These are phyloP conservation scores for Orbilia brochopaga DNA, from an alignment of 2,329 filamentous ascomycete genomes.

Conservation along the genomic window DNA sequence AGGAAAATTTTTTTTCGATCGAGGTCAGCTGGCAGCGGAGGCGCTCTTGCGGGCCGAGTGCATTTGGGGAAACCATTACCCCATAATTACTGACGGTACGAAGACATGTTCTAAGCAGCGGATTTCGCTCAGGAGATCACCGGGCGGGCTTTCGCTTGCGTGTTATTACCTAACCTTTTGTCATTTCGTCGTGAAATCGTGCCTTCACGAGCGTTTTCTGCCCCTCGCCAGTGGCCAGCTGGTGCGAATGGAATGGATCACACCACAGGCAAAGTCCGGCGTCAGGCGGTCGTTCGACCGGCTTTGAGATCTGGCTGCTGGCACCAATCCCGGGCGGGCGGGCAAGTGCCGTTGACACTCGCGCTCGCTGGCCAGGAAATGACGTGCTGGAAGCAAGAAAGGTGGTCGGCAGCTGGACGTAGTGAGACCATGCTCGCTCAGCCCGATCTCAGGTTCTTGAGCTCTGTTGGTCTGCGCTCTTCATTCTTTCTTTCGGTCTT, in stretches of 20 bases:
- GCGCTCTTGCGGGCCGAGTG: conserved; percentile 38
- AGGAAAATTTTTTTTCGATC: conserved; percentile 15
- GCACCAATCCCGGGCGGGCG: neutral
- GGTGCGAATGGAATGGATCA: neutral
- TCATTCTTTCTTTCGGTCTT: neutral
- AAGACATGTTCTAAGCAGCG: conserved; percentile 4
- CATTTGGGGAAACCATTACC: conserved; percentile 33
- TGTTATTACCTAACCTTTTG: conserved; percentile 49
- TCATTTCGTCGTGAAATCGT: conserved; percentile 49
- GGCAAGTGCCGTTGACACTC: too few species aligned
- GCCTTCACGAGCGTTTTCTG: conserved; percentile 25
- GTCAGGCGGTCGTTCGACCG: neutral
- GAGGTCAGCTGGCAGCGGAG: conserved; percentile 44
- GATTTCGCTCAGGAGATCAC: conserved; percentile 31
- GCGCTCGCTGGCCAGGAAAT: conserved; percentile 21
- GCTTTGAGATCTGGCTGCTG: neutral
- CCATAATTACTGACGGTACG: conserved; percentile 17
- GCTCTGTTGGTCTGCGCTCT: neutral
- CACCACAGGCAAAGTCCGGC: conserved; percentile 7
- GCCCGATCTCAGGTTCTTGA: neutral
- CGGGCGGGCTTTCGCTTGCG: conserved; percentile 35
- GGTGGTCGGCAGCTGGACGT: neutral
- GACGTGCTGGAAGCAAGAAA: conserved; percentile 22
- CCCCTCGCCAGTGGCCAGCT: neutral
- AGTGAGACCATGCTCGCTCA: conserved; percentile 1